Conservation (phyloP, 176 grass and related monocot species). For the Themeda triandra region DNA sequence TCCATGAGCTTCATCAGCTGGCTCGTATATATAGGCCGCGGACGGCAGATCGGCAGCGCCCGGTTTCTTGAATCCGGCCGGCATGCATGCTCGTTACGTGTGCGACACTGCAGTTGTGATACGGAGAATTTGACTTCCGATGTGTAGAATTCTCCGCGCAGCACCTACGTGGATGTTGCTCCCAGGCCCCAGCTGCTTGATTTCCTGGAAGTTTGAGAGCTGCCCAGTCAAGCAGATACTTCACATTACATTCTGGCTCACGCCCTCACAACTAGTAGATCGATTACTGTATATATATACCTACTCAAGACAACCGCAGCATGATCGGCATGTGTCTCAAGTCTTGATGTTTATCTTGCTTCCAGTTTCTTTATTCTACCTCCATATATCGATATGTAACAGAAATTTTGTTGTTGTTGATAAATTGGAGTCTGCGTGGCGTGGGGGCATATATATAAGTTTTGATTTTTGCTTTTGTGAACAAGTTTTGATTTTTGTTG, state of each 20-base stretch:
- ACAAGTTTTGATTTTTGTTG: no score
- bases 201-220: neutral
- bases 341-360: no score
- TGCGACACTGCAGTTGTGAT: slow-evolving; percentile 15
- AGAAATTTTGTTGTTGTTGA: no score
- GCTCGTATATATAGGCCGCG: slow-evolving; percentile 2
- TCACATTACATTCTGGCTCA: neutral
- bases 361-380: no score
- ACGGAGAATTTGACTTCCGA: slow-evolving; percentile 5
- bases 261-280: no score
- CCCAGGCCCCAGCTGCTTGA: neutral
- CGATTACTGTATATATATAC: no score
- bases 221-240: neutral
- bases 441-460: no score
- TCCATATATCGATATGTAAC: no score
- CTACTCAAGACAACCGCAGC: no score
- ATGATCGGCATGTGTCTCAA: no score
- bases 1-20: neutral
- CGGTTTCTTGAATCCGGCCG: neutral
- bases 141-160: neutral
- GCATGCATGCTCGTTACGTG: slow-evolving; percentile 4
- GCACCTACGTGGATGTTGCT: slow-evolving; percentile 31
- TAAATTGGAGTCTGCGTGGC: no score
- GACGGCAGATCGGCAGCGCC: neutral
- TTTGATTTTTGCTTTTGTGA: no score